Base-by-base conservation (phyloP, 495 filamentous ascomycete species). In the Penicillium nucicola region DNA sequence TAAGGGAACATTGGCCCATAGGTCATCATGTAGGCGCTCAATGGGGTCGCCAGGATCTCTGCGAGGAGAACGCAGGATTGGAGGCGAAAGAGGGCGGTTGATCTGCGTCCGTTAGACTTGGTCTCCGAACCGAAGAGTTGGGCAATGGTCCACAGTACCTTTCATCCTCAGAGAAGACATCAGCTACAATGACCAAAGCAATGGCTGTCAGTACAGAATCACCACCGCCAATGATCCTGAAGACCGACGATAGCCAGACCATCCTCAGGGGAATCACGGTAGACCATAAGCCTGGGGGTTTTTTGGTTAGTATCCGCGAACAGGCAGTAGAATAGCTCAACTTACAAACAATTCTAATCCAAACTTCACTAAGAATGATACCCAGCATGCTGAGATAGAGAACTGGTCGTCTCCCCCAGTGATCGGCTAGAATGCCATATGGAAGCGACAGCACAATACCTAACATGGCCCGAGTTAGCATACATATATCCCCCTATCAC, bases 361-460 rank as follows among this genome's bases (percentile, higher is more conserved):
- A 48, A 3, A 48, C 25, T 17, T 73, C 53, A 23, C 60, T 50
- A 0, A 77, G 46, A 1, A 65, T 23, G 33, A 69, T 52, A 5
- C 74, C 76, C 17, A 65, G 6, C 5, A 71, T 35, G 4, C 61
- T 53, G 23, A 75, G 50, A n/a, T 61, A 60, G 5, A 69, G 45
- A 25, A 79, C 66, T 2, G 69, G 69, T 33, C 65, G 74, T 40
- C 77, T 69, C 9, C 77, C 77, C 47, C 70, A 74, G 35, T 65
- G 77, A 58, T 70, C 65, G 12, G 64, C 53, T 2, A 72, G 55
- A 15, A 71, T 53, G 19, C 70, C 64, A 53, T 60, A 71, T 1
- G 64, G 65, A 2, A 71, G 39, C 7, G 63, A 67, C 4, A 75
- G 43, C 0, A 69, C 6, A 17, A 78, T 47, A 4, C 55, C 73